These are phyloP conservation scores for Neoarthrinium moseri DNA, from an alignment of 2,329 filamentous ascomycete species.

Conservation along the genomic window DNA sequence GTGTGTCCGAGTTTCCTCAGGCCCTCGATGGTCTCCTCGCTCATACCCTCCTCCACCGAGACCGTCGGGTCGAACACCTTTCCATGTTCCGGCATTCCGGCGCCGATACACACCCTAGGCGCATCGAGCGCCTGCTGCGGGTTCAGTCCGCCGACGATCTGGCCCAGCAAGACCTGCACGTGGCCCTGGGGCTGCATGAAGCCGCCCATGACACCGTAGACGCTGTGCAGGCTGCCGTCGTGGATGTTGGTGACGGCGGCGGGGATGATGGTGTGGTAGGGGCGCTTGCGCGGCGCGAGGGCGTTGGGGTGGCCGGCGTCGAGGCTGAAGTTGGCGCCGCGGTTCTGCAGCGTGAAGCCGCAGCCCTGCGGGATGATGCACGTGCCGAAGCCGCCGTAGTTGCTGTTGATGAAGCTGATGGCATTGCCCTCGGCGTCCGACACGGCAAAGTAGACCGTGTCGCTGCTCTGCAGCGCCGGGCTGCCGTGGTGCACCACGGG, in stretches of 20 bases:
- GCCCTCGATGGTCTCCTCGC: slow-evolving; percentile 63
- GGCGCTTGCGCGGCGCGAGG: slow-evolving; percentile 78
- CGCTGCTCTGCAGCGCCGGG: slow-evolving; percentile 79
- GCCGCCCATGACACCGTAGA: slow-evolving; percentile 96
- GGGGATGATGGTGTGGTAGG: slow-evolving; percentile 98
- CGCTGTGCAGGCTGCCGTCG: slow-evolving; percentile 75
- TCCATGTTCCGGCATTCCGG: slow-evolving; percentile 63
- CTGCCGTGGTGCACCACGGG: slow-evolving; percentile 65
- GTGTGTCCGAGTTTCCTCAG: slow-evolving; percentile 71
- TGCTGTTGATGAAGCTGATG: slow-evolving; percentile 95
- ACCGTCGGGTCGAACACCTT: slow-evolving; percentile 63
- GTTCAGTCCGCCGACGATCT: slow-evolving; percentile 76
- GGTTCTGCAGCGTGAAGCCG: slow-evolving; percentile 93
- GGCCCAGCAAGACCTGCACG: slow-evolving; percentile 87
- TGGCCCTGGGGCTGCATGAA: slow-evolving; percentile 99
- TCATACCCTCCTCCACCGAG: slow-evolving; percentile 80
- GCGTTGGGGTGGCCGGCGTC: slow-evolving; percentile 72
- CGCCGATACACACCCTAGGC: slow-evolving; percentile 84
- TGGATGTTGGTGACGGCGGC: slow-evolving; percentile 77
- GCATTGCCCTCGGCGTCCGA: slow-evolving; percentile 83
- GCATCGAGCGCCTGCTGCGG: slow-evolving; percentile 90
- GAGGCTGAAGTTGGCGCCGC: slow-evolving; percentile 83
- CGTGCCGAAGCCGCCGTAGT: slow-evolving; percentile 87
- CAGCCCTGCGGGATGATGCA: slow-evolving; percentile 80
- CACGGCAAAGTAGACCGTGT: slow-evolving; percentile 92